Evolutionary conservation across 345 rosid species (phyloP), one percentile per base, ranked within the genome.

Genomic region (Eucalyptus caleyi): DNA sequence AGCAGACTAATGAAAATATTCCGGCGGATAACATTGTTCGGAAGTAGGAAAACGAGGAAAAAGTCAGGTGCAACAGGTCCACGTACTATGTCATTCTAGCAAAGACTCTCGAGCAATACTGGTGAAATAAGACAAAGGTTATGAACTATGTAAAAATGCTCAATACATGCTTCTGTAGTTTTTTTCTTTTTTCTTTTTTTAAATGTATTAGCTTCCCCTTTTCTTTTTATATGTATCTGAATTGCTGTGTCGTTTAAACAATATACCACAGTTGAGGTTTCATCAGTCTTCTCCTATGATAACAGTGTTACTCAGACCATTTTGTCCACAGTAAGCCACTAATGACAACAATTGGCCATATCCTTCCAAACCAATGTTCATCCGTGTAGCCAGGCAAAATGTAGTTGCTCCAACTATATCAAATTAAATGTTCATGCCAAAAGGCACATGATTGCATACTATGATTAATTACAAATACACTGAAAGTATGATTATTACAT

Each of bases 11-110:
- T 94, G 88, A 91, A 87, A 83, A 86, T 92, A 30, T 90, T 94
- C 54, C 90, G 94, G 42, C 87, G 91, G 87, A 88, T 94, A 47
- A 89, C 92, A 77, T 89, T 92, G 91, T 92, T 94, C 53, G 95
- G 94, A 81, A 92, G 89, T 89, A 93, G 91, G 92, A 95, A 93
- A 91, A 80, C 94, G 12, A 94, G 92, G 91, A 95, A 91, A 92
- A 93, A 93, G 87, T 40, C 86, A 15, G 85, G 47, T 32, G 62
- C 87, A 37, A 40, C 87, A n/a, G 42, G 16, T 45, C 85, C 89
- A 6, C 56, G 34, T n/a, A 32, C 87, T 9, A 81, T 32, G 67
- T 16, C 60, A 24, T 34, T 32, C 56, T 40, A 90, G 87, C 44
- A 10, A 56, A 83, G 90, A 56, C 50, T 89, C 54, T 6, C 4